phyloP scores from a whole-genome alignment of 75 land plant genomes.

The Larix kaempferi region DNA sequence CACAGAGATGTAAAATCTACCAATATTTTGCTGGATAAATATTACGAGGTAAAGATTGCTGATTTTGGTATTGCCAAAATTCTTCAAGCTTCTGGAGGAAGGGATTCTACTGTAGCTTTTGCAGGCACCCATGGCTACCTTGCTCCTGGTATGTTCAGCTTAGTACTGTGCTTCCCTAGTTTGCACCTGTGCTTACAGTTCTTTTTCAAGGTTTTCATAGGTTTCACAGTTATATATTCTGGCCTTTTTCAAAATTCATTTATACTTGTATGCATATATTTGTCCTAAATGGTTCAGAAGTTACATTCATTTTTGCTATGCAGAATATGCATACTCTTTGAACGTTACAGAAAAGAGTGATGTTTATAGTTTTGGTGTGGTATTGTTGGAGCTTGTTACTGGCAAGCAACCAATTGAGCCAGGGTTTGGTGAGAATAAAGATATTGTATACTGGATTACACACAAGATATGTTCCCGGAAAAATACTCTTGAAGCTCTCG shows the following conservation, averaged over 20 bases:
- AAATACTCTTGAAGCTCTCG: conserved; percentile 43
- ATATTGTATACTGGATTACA: conserved; percentile 71
- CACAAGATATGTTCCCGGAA: conserved; percentile 34
- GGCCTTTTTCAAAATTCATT: background rate
- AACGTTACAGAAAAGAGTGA: conserved; percentile 80
- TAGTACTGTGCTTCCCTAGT: no score
- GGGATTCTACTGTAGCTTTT: conserved; percentile 30
- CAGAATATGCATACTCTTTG: conserved; percentile 62
- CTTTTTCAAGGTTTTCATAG: background rate
- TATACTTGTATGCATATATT: background rate
- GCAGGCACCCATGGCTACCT: conserved; percentile 70
- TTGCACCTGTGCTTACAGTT: background rate
- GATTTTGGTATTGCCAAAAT: conserved; percentile 71
- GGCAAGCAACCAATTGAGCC: conserved; percentile 78
- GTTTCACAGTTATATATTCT: background rate
- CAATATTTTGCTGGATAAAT: conserved; percentile 74
- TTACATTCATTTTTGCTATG: conserved; percentile 3
- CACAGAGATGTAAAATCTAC: conserved; percentile 83
- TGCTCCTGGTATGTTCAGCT: conserved; percentile 51
- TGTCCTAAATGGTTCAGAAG: background rate
- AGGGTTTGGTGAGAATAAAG: conserved; percentile 70
- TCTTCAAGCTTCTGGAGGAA: conserved; percentile 19
- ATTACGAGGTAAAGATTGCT: conserved; percentile 63
- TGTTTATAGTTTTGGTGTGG: conserved; percentile 94
- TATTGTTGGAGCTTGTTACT: conserved; percentile 84